phyloP scores from a whole-genome alignment of 495 filamentous ascomycete species.

The Daldinia loculata region DNA sequence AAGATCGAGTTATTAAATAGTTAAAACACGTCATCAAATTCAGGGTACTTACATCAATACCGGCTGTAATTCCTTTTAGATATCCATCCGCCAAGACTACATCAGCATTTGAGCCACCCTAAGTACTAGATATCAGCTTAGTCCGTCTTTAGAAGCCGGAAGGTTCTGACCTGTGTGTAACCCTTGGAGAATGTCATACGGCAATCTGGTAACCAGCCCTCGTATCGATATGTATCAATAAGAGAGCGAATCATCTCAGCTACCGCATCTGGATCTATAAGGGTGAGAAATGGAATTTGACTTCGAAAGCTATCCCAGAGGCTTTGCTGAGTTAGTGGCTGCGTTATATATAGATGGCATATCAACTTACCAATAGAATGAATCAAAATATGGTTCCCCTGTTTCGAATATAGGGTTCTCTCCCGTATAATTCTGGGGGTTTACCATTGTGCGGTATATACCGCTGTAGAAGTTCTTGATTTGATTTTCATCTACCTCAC shows the following conservation, averaged over 20 bases:
- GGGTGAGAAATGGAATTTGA: slow-evolving; percentile 73
- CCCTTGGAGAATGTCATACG: slow-evolving; percentile 71
- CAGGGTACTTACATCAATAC: slow-evolving; percentile 63
- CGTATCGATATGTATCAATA: slow-evolving; percentile 75
- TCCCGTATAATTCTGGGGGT: slow-evolving; percentile 80
- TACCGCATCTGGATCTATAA: slow-evolving; percentile 71
- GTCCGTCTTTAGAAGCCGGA: not conserved
- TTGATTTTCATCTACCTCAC: slow-evolving; percentile 61
- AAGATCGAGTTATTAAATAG: not conserved
- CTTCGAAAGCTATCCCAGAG: slow-evolving; percentile 79
- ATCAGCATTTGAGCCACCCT: slow-evolving; percentile 85
- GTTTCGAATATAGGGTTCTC: slow-evolving; percentile 80
- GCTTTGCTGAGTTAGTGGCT: slow-evolving; percentile 44
- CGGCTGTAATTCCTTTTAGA: slow-evolving; percentile 68
- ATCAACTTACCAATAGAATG: slow-evolving; percentile 71
- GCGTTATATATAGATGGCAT: slow-evolving; percentile 14
- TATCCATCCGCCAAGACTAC: slow-evolving; percentile 74
- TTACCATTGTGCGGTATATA: slow-evolving; percentile 74
- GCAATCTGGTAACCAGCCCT: slow-evolving; percentile 76
- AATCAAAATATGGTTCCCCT: slow-evolving; percentile 80
- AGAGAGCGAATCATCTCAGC: slow-evolving; percentile 73
- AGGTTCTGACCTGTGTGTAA: slow-evolving; percentile 66
- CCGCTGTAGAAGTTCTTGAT: slow-evolving; percentile 75
- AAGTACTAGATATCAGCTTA: slow-evolving; percentile 26
- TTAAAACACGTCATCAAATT: not conserved